Conservation (phyloP, 1,284 basidiomycete genomes). For the Fomitopsis palustris region DNA sequence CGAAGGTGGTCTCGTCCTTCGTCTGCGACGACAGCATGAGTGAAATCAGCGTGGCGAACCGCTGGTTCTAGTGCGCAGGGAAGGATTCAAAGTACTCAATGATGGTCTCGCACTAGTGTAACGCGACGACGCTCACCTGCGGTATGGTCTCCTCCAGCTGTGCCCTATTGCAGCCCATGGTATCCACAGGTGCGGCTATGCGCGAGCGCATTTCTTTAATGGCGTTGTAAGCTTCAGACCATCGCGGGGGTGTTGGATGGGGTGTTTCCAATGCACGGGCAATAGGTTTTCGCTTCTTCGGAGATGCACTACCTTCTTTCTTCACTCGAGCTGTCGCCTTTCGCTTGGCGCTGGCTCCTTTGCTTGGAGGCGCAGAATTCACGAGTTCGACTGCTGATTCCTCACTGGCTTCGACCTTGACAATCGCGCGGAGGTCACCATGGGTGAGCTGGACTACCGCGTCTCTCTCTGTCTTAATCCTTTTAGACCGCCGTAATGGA, state of each 20-base stretch:
- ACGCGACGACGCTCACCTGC: slow-evolving; percentile 42
- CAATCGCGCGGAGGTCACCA: too few relatives aligned
- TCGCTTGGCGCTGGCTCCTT: slow-evolving; percentile 4
- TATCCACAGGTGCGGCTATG: slow-evolving; percentile 84
- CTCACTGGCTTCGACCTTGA: neutral
- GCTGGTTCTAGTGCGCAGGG: slow-evolving; percentile 52
- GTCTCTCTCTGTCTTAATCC: neutral
- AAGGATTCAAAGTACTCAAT: neutral
- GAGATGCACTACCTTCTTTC: slow-evolving; percentile 19
- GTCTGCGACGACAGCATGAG: slow-evolving; percentile 97
- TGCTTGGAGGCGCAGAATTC: neutral
- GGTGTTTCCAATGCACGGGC: slow-evolving; percentile 58
- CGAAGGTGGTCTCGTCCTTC: slow-evolving; percentile 87
- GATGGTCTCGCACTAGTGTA: neutral
- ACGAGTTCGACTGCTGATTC: neutral
- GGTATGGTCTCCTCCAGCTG: slow-evolving; percentile 61
- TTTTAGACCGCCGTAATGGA: neutral
- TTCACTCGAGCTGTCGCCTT: slow-evolving; percentile 7
- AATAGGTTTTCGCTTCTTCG: slow-evolving; percentile 46
- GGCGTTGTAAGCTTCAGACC: slow-evolving; percentile 72
- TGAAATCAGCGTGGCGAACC: slow-evolving; percentile 86
- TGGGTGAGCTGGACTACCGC: neutral
- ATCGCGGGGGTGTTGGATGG: slow-evolving; percentile 70
- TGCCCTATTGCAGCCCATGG: slow-evolving; percentile 83
- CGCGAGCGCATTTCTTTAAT: slow-evolving; percentile 78